These are phyloP conservation scores for Carex scoparia DNA, from an alignment of 176 grass and related monocot species.

Conservation along the genomic window DNA sequence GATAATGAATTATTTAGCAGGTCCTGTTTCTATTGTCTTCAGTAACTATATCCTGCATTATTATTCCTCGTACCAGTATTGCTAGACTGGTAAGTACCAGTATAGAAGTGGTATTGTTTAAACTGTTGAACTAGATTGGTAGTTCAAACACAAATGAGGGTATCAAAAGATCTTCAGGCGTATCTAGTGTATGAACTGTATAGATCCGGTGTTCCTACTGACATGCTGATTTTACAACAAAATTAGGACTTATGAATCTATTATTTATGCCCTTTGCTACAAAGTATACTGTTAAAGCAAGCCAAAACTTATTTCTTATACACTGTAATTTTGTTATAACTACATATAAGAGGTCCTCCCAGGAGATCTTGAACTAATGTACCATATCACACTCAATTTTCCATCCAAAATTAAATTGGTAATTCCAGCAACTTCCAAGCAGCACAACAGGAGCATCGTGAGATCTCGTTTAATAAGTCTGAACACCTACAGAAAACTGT, in stretches of 20 bases:
- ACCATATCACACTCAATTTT: background rate
- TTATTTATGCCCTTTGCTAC: background rate
- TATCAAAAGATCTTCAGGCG: background rate
- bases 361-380: background rate
- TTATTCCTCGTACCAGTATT: background rate
- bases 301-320: background rate
- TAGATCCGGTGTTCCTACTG: background rate
- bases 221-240: background rate
- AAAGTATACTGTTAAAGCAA: background rate
- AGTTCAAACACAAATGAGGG: background rate
- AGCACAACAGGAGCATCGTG: background rate
- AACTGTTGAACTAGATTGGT: background rate
- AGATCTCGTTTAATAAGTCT: background rate
- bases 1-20: background rate
- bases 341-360: background rate
- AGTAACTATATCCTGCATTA: background rate
- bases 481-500: background rate
- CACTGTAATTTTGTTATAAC: background rate
- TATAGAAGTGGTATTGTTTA: background rate
- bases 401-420: background rate
- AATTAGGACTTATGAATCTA: background rate
- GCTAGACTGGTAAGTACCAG: background rate
- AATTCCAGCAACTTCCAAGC: background rate
- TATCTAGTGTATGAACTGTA: background rate
- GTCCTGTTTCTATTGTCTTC: background rate